These are phyloP conservation scores for Penicillium maclennaniae DNA, from an alignment of 495 filamentous ascomycete genomes.

Conservation along the genomic window DNA sequence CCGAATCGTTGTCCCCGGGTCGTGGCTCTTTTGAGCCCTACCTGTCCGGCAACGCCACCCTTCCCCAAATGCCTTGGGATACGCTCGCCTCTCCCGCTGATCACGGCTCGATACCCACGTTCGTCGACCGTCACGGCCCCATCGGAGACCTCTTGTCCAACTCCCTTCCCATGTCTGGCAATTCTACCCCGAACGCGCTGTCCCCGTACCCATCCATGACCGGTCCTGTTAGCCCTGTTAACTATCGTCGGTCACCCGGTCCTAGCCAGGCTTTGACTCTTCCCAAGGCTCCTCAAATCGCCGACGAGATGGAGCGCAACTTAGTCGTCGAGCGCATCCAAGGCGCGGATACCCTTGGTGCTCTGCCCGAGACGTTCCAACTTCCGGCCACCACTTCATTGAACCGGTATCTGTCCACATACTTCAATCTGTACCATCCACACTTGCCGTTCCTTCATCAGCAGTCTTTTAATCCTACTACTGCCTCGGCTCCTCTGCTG, in stretches of 20 bases:
- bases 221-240: conserved; percentile 66
- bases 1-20: conserved; percentile 69
- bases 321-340: conserved; percentile 82
- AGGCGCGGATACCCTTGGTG: conserved; percentile 68
- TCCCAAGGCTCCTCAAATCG: conserved; percentile 62
- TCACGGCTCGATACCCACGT: conserved; percentile 57
- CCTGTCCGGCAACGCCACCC: conserved; percentile 67
- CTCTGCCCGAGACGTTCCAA: conserved; percentile 86
- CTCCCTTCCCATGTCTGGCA: conserved; percentile 63
- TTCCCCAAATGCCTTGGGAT: conserved; percentile 91
- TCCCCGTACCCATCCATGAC: conserved; percentile 75
- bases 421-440: conserved; percentile 96
- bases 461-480: conserved; percentile 78
- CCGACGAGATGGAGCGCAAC: conserved; percentile 74
- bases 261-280: conserved; percentile 59
- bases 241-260: conserved; percentile 66
- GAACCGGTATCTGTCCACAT: conserved; percentile 89
- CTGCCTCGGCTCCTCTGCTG: conserved; percentile 73
- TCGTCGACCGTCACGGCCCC: conserved; percentile 61
- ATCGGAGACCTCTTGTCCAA: conserved; percentile 61
- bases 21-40: conserved; percentile 65
- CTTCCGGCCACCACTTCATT: conserved; percentile 71
- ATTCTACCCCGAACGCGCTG: conserved; percentile 74
- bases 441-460: conserved; percentile 96
- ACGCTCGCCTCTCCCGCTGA: conserved; percentile 67